Evolutionary conservation across 2,329 filamentous ascomycete species (phyloP), one percentile per base, ranked within the genome.

Genomic region (Gaeumannomyces sp.): DNA sequence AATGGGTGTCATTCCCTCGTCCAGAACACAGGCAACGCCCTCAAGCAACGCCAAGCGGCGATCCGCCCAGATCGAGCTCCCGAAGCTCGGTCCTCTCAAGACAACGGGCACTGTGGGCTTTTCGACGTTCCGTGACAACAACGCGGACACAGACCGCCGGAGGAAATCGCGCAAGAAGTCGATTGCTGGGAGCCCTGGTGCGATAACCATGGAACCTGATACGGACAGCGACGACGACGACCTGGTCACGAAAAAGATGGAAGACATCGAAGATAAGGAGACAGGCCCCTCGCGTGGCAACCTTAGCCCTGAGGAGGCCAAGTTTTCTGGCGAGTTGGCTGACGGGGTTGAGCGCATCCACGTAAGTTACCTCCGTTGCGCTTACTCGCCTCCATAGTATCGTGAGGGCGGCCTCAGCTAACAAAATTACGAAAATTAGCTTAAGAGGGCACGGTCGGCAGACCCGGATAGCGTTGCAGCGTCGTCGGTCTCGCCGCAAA

Each of bases 21-120:
- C 85, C 5, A 94, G 93, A 74, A 77, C 83, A 19, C 79, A 86
- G 28, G 85, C 89, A 65, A 81, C 86, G 19, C 85, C 86, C 0
- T 81, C 87, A 0, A 81, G 81, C 56, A 82, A 83, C 10, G 77
- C 79, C n/a, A 96, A 96, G 77, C 85, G 93, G 71, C 89, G 92
- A 71, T 96, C 93, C 4, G 84, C 89, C 10, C 90, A 92, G 70
- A 84, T 93, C 0, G 92, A 97, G 76, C 94, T 98, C 72, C 89
- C 91, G 19, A 92, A 85, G 65, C 83, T 98, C 13, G 90, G 89
- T 3, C 93, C 93, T 0, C 81, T 98, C 28, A 96, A 96, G 75
- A 84, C 91, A 3, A 86, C 87, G n/a, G 93, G 93, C 31, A 94
- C 92, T 0, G 91, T 96, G 61, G 93, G 93, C 50, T 98, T 97